Evolutionary conservation across 225 moss, liverwort and hornwort species (phyloP), one percentile per base, ranked within the genome.

Genomic region (Physcomitrium patens): DNA sequence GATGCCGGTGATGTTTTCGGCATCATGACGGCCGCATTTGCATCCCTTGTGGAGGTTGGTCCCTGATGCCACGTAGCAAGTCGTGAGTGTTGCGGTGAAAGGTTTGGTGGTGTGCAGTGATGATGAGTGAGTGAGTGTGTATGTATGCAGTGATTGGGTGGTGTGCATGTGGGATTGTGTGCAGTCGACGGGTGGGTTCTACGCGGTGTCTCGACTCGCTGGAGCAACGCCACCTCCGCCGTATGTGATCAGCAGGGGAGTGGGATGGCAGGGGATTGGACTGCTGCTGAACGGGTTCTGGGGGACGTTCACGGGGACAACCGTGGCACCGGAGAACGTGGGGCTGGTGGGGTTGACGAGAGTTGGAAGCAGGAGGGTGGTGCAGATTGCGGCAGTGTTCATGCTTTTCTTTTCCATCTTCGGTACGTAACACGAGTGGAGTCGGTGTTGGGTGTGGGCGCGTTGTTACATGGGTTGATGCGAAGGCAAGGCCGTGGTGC

Each of bases 221-320:
- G 90, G 90, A 77, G 90, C 90, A 18, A 87, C 90, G 66, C 90
- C 90, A 12, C 90, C 90, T 46, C 90, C 90, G 2, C 87, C 90
- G 4, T 83, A 75, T 67, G 90, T 90, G 1, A 87, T 90, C 57
- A 87, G 87, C 54, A 80, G 90, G 17, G 90, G 87, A 48, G 81
- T 90, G 8, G 90, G 90, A 22, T 90, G 87, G 87, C 87, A 87
- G 81, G 88, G 88, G 10, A 50, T 88, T 79, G 88, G 88, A 63
- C 22, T 88, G 27, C 52, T 88, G 28, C 14, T 88, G 56, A 55
- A 65, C 46, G 31, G 31, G 31, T 37, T 37, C 31, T 37, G 31
- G 31, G 31, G 31, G 31, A 37, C 31, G 31, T 37, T 37, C 5
- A 37, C 31, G 31, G 31, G 31, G 31, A 37, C 31, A 4, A 37